Evolutionary conservation across 23 red algal genomes (phyloP).

Genomic region (Pyropia haitanensis): DNA sequence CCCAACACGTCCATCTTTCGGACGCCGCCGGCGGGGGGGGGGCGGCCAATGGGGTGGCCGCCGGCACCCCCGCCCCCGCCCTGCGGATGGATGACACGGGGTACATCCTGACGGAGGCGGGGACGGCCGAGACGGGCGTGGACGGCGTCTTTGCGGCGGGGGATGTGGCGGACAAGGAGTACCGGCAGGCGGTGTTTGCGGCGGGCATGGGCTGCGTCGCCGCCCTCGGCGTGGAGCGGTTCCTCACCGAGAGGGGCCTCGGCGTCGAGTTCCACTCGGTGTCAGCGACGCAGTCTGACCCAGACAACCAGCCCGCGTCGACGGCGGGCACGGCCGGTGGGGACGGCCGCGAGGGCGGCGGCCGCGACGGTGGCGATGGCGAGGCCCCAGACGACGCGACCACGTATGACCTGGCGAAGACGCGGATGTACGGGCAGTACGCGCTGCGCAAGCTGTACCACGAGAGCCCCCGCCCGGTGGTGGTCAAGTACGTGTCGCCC

Average conservation of each 20-base stretch:
- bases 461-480: constrained; percentile 35
- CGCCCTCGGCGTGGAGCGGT: constrained; percentile 75
- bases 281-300: no score
- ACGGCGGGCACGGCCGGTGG: not conserved
- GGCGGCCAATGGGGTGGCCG: not conserved
- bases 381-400: constrained; percentile 14
- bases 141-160: constrained; percentile 81
- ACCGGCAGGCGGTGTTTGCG: constrained; percentile 80
- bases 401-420: constrained; percentile 29
- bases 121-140: constrained; percentile 46
- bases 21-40: not conserved
- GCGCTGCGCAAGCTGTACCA: constrained; percentile 66
- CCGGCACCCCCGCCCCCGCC: not conserved
- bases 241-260: constrained; percentile 20
- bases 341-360: not conserved
- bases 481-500: constrained; percentile 52
- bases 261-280: constrained; percentile 20
- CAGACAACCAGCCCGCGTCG: no score
- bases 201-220: constrained; percentile 89
- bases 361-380: not conserved
- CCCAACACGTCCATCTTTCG: constrained; percentile 70
- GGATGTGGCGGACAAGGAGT: constrained; percentile 79
- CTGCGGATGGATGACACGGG: constrained; percentile 53
- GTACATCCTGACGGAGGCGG: constrained; percentile 36
- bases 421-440: constrained; percentile 29